Conservation (phyloP, 495 filamentous ascomycete species). For the Neurospora sp. region DNA sequence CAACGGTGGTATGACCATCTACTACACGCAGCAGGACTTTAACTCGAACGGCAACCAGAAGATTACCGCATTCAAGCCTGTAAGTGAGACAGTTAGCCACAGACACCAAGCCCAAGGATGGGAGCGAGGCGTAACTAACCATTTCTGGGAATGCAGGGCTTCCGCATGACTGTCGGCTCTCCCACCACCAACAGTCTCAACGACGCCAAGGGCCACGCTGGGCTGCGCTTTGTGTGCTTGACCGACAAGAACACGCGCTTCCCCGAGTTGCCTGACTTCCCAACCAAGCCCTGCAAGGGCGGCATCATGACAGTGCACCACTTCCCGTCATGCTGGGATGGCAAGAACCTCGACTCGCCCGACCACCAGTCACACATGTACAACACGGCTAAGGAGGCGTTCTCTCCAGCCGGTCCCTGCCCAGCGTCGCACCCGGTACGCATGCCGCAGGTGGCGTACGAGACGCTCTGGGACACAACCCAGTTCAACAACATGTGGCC, state of each 20-base stretch:
- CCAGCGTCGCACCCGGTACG: slow-evolving; percentile 41
- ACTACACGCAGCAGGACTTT: slow-evolving; percentile 39
- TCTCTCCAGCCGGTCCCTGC: slow-evolving; percentile 34
- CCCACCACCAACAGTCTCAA: slow-evolving; percentile 24
- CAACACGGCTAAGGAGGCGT: slow-evolving; percentile 33
- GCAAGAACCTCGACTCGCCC: slow-evolving; percentile 46
- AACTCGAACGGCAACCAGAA: slow-evolving; percentile 31
- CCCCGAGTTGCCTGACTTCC: slow-evolving; percentile 38
- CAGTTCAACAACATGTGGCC: slow-evolving; percentile 40
- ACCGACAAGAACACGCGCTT: slow-evolving; percentile 30
- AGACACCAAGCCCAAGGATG: background rate
- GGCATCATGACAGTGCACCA: slow-evolving; percentile 45
- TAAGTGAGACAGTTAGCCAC: slow-evolving; percentile 12
- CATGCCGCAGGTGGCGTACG: slow-evolving; percentile 40
- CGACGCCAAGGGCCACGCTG: slow-evolving; percentile 24
- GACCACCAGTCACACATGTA: slow-evolving; percentile 48
- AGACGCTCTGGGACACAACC: slow-evolving; percentile 43
- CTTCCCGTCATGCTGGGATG: slow-evolving; percentile 50
- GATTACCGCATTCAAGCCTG: slow-evolving; percentile 39
- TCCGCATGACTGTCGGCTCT: slow-evolving; percentile 45
- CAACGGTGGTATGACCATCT: slow-evolving; percentile 40
- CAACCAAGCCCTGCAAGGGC: slow-evolving; percentile 30
- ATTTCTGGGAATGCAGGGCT: slow-evolving; percentile 25
- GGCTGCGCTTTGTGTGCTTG: slow-evolving; percentile 41
- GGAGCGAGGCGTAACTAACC: slow-evolving; percentile 3